Base-by-base conservation (phyloP, 768 basidiomycete genomes). In the Mycena rosella region DNA sequence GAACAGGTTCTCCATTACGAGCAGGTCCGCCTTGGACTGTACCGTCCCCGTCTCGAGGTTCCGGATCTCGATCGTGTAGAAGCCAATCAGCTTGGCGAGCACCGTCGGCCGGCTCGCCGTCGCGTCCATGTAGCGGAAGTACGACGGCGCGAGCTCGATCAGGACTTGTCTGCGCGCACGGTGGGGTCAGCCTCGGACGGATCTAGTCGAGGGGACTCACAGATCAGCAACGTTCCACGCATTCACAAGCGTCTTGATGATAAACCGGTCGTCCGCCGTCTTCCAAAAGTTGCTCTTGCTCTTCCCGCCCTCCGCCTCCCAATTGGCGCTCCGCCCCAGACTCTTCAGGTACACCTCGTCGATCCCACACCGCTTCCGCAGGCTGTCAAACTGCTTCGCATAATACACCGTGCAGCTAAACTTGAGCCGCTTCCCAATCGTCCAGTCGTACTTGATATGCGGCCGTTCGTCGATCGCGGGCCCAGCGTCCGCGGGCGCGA, bases 1-100 rank as follows among this genome's bases (percentile, higher is more conserved):
- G 74, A 96, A 95, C 20, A 95, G 76, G 72, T 95, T 95, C 78
- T 95, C 94, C 92, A 95, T 94, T 10, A 95, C 90, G 6, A 95
- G 81, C 15, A 96, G 81, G 74, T 96, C 93, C 1, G 89, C 86
- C 74, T 91, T 91, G 17, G 86, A 85, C 72, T 92, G 89, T 7
- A 87, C 82, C 17, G 77, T 78, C 1, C 91, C 90, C 5, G 85
- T 88, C 73, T 93, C 91, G 27, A 92, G 79, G 74, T 94, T 93
- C 72, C 88, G 82, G 53, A 93, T 87, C 74, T 92, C 91, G 60
- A 95, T 83, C 0, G 92, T 92, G 73, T 93, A 94, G 78, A 94
- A 94, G 9, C 94, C 93, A 47, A 95, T 81, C 63, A 95, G 81
- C 77, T 96, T 96, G 14, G 92, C 91, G 18, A 95, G 82, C 1